Percentiles rank a stretch among this genome's conserved stretches.
Evolutionary conservation across 202 grass and related monocot genomes (phyloP).

Genomic region (Elaeis oleifera): DNA sequence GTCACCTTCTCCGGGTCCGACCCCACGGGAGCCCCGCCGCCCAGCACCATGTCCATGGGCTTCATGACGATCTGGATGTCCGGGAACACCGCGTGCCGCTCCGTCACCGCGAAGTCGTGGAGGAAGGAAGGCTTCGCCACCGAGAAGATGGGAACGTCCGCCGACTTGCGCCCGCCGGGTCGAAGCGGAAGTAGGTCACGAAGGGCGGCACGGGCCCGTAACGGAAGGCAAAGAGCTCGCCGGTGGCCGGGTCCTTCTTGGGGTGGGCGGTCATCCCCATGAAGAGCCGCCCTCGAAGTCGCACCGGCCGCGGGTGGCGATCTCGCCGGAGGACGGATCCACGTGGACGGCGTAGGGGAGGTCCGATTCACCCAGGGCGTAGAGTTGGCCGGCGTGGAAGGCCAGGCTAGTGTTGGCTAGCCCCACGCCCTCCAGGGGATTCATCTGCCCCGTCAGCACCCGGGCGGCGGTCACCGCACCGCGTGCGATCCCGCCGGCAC

Average conservation of each 20-base stretch:
- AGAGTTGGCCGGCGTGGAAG: conserved; percentile 62
- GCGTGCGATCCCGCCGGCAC: conserved; percentile 52
- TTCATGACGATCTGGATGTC: conserved; percentile 93
- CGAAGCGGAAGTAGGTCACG: conserved; percentile 82
- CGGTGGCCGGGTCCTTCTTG: conserved; percentile 61
- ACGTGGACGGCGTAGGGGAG: conserved; percentile 66
- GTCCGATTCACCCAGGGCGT: conserved; percentile 81
- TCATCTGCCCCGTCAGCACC: conserved; percentile 76
- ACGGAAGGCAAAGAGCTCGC: conserved; percentile 76
- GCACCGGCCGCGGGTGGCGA: conserved; percentile 44
- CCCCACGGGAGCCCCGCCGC: conserved; percentile 46
- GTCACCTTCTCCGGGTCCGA: conserved; percentile 52
- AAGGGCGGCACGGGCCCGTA: conserved; percentile 67
- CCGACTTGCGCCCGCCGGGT: conserved; percentile 55
- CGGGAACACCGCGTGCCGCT: conserved; percentile 52
- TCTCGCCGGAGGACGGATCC: conserved; percentile 43
- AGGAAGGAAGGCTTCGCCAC: conserved; percentile 55
- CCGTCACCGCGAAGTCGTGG: conserved; percentile 85
- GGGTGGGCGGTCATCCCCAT: conserved; percentile 97
- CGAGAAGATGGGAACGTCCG: conserved; percentile 80
- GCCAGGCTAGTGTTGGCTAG: conserved; percentile 84
- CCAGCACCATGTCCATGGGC: conserved; percentile 73
- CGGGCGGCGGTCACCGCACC: conserved; percentile 54
- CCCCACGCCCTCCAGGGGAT: conserved; percentile 48
- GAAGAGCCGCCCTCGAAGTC: conserved; percentile 53